Evolutionary conservation across 169 alveolate species (phyloP).

Genomic region (Babesia divergens): DNA sequence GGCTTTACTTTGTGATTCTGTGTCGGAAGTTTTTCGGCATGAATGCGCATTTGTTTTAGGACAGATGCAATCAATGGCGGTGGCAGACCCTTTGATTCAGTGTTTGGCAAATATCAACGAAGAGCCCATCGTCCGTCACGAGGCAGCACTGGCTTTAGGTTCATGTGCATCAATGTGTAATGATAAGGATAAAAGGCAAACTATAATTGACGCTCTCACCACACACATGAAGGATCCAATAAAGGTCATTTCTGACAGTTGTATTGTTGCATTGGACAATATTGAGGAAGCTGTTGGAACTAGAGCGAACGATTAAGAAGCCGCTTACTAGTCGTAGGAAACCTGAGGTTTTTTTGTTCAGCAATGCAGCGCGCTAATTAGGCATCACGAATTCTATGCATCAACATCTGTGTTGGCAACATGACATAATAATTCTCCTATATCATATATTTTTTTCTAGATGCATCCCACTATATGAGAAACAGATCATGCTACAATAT

Average conservation of each 20-base stretch:
- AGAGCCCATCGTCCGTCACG: constrained; percentile 89
- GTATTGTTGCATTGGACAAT: constrained; percentile 61
- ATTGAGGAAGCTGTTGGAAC: constrained; percentile 9
- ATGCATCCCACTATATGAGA: too few species aligned
- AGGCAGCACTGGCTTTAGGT: constrained; percentile 90
- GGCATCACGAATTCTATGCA: too few species aligned
- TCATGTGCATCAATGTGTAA: constrained; percentile 68
- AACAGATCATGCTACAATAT: too few species aligned
- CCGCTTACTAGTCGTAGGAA: too few species aligned
- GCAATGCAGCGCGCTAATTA: too few species aligned
- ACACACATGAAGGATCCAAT: constrained; percentile 18
- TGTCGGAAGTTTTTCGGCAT: constrained; percentile 86
- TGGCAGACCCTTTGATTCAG: constrained; percentile 64
- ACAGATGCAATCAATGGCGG: constrained; percentile 77
- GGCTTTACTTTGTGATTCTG: constrained; percentile 75
- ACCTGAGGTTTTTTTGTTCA: too few species aligned
- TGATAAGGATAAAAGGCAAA: not conserved
- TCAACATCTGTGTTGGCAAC: too few species aligned
- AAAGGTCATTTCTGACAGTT: constrained; percentile 63
- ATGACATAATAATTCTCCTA: not conserved
- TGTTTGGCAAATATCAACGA: constrained; percentile 74
- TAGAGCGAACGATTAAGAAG: too few species aligned
- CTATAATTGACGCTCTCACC: constrained; percentile 20
- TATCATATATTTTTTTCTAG: too few species aligned
- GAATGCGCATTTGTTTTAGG: constrained; percentile 91